Evolutionary conservation across 805 yeast genomes (phyloP).

Genomic region (Millerago galiae): DNA sequence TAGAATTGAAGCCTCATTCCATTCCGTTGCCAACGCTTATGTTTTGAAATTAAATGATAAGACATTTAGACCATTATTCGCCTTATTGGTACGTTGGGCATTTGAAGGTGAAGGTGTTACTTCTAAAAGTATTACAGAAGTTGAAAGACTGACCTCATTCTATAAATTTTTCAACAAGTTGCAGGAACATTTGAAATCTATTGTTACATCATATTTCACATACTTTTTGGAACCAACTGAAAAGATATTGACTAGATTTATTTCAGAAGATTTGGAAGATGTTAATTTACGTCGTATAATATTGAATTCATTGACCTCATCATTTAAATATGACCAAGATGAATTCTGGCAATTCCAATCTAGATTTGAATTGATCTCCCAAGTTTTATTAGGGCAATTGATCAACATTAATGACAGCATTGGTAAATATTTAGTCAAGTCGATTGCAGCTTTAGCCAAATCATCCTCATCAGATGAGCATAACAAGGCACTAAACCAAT

Average conservation of each 20-base stretch:
- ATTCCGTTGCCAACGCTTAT: slow-evolving; percentile 63
- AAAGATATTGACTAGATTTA: slow-evolving; percentile 45
- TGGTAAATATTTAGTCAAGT: slow-evolving; percentile 76
- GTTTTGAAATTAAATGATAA: slow-evolving; percentile 93
- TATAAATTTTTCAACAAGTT: slow-evolving; percentile 81
- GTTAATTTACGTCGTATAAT: slow-evolving; percentile 65
- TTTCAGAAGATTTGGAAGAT: slow-evolving; percentile 36
- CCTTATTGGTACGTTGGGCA: slow-evolving; percentile 85
- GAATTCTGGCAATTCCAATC: slow-evolving; percentile 92
- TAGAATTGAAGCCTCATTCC: slow-evolving; percentile 73
- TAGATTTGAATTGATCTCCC: slow-evolving; percentile 69
- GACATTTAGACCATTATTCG: slow-evolving; percentile 88
- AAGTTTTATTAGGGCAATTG: slow-evolving; percentile 61
- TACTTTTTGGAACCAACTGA: slow-evolving; percentile 75
- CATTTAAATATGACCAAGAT: slow-evolving; percentile 85
- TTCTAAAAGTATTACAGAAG: slow-evolving; percentile 37
- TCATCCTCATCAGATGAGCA: slow-evolving; percentile 64
- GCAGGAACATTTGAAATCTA: slow-evolving; percentile 78
- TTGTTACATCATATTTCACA: slow-evolving; percentile 82
- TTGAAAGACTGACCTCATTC: slow-evolving; percentile 62
- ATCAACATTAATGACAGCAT: slow-evolving; percentile 60
- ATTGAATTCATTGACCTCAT: slow-evolving; percentile 64
- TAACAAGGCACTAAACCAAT: slow-evolving; percentile 66
- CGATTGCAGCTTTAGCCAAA: slow-evolving; percentile 70
- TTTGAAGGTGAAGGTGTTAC: slow-evolving; percentile 71